A percentile compares a stretch with the other conserved stretches of the same genome.
Conservation (phyloP, 2,329 filamentous ascomycete species). For the Colletotrichum theobromicola region DNA sequence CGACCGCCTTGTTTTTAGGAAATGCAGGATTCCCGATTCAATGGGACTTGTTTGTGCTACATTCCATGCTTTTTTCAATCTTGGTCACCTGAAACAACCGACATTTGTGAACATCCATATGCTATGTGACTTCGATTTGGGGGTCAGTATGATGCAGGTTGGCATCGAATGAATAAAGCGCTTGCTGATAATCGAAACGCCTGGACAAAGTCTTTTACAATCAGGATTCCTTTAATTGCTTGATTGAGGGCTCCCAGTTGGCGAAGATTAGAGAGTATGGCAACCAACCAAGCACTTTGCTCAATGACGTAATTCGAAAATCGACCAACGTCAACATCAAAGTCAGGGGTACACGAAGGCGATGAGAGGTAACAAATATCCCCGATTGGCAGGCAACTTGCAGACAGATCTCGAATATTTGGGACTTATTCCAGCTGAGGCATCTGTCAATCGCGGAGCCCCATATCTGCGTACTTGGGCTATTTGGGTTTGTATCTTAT, state of each 20-base stretch:
- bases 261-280: not conserved
- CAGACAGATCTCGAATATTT: not conserved
- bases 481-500: too few species aligned
- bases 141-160: not conserved
- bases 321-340: not conserved
- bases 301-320: not conserved
- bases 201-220: not conserved
- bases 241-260: not conserved
- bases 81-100: not conserved
- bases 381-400: not conserved
- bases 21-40: not conserved
- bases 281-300: not conserved
- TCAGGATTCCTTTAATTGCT: fast-evolving
- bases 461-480: too few species aligned
- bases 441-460: not conserved
- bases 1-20: not conserved
- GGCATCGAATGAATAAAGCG: not conserved
- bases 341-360: fast-evolving
- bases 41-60: not conserved
- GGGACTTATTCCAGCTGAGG: not conserved
- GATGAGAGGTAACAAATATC: not conserved
- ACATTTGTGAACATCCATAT: not conserved
- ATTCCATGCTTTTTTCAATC: not conserved
- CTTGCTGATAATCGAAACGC: not conserved
- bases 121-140: not conserved